Evolutionary conservation across 1,284 basidiomycete genomes (phyloP).

Genomic region (Fistulinella cinereoalba): DNA sequence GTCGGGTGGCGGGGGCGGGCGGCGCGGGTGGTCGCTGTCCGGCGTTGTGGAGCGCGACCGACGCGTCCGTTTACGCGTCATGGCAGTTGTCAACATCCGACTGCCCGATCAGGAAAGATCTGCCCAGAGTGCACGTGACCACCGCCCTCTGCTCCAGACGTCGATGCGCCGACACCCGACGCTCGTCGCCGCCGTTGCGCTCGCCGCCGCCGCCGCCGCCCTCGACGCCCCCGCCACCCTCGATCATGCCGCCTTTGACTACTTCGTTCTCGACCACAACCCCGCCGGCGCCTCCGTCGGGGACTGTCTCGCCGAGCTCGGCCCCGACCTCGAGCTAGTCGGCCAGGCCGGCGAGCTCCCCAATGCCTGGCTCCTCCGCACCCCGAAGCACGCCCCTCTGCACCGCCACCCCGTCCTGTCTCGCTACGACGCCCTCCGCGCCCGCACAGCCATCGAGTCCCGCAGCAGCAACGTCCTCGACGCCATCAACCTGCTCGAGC

Average conservation of each 20-base stretch:
- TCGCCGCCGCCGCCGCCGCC: conserved; percentile 34
- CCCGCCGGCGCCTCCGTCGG: conserved; percentile 48
- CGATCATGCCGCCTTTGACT: conserved; percentile 79
- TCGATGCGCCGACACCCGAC: conserved; percentile 14
- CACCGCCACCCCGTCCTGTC: conserved; percentile 50
- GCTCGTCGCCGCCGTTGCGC: conserved; percentile 34
- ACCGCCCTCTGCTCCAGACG: background rate
- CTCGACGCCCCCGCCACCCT: conserved; percentile 42
- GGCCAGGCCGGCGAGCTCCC: conserved; percentile 84
- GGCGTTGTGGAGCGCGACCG: conserved; percentile 20
- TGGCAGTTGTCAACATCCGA: too few relatives aligned
- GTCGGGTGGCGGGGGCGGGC: conserved; percentile 6
- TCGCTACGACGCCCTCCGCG: conserved; percentile 46
- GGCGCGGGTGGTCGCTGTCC: conserved; percentile 20
- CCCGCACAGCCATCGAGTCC: conserved; percentile 30
- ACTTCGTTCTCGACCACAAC: conserved; percentile 84
- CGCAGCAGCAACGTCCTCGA: conserved; percentile 42
- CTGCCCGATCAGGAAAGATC: background rate
- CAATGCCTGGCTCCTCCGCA: conserved; percentile 85
- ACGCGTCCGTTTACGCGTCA: conserved; percentile 29
- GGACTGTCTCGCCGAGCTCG: conserved; percentile 60
- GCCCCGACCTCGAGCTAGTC: conserved; percentile 82
- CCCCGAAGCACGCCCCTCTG: conserved; percentile 35
- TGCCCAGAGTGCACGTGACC: conserved; percentile 33
- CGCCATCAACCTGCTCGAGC: conserved; percentile 55